A percentile compares a stretch with the other conserved stretches of the same genome.
These are phyloP conservation scores for Hymenochaete sp. DNA, from an alignment of 1,284 basidiomycete species.

Conservation along the genomic window DNA sequence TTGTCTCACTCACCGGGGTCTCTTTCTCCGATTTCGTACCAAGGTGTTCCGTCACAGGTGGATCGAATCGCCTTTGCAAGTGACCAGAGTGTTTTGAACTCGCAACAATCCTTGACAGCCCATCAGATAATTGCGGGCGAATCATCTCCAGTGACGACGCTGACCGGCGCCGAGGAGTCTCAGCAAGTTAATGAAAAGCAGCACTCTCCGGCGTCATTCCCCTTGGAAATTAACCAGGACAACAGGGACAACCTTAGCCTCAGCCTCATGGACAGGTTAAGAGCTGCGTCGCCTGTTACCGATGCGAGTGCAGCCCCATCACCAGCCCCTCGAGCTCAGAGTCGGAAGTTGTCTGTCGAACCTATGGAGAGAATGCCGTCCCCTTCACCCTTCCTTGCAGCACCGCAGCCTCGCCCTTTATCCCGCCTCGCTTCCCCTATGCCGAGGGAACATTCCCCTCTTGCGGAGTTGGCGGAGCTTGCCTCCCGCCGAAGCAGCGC, in stretches of 20 bases:
- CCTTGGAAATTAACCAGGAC: not conserved
- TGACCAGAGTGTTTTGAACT: not conserved
- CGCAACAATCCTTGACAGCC: no score
- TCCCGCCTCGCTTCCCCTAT: constrained; percentile 3
- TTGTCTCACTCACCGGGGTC: not conserved
- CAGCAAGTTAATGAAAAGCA: constrained; percentile 1
- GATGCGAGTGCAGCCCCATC: not conserved
- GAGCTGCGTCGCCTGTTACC: not conserved
- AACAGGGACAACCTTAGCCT: no score
- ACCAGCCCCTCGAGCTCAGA: not conserved
- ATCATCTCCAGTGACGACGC: constrained; percentile 13
- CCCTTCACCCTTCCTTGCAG: constrained; percentile 10
- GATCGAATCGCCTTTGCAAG: not conserved
- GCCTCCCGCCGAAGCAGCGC: constrained; percentile 8
- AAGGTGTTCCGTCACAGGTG: not conserved
- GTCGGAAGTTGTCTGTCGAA: not conserved
- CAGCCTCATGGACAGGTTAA: no score
- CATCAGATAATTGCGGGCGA: no score
- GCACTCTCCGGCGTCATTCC: constrained; percentile 8
- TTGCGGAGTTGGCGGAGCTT: constrained; percentile 12
- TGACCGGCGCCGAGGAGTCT: constrained; percentile 10
- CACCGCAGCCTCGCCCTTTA: constrained; percentile 13
- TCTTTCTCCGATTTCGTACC: constrained; percentile 5
- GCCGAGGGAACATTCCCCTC: not conserved
- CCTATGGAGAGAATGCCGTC: constrained; percentile 8